A percentile compares a stretch with the other conserved stretches of the same genome.
phyloP scores from a whole-genome alignment of 1,284 basidiomycete species.

The Pascua sp. region DNA sequence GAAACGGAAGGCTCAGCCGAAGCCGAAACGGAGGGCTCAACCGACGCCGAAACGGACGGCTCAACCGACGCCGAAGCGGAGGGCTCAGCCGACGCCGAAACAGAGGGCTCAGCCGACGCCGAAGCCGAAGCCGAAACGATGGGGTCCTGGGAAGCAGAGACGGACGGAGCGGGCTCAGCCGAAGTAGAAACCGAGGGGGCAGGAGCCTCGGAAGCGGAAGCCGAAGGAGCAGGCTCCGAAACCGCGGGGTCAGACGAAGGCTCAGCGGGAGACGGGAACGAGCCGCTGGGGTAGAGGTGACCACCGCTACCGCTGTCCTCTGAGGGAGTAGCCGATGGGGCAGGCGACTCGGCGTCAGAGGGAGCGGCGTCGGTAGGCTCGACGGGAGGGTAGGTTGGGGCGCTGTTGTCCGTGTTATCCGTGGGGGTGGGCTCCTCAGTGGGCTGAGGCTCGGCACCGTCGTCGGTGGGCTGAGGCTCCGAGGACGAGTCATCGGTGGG shows the following conservation, averaged over 20 bases:
- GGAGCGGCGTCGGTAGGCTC: slow-evolving; percentile 2
- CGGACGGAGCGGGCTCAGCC: neutral
- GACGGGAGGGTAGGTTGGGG: neutral
- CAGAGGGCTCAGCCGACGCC: slow-evolving; percentile 4
- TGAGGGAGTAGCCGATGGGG: neutral
- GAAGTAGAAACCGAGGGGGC: neutral
- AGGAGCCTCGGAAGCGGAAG: neutral
- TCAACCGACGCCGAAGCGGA: neutral
- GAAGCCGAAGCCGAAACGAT: neutral
- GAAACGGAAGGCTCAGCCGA: slow-evolving; percentile 1
- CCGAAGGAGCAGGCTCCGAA: neutral
- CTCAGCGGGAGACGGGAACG: slow-evolving; percentile 5
- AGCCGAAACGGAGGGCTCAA: slow-evolving; percentile 3
- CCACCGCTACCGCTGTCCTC: neutral
- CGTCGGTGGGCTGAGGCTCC: neutral
- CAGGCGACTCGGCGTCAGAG: neutral
- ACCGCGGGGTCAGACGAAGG: neutral
- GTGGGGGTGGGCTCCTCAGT: neutral
- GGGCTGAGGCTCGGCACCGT: neutral
- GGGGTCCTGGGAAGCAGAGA: slow-evolving; percentile 3
- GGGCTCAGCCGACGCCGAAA: slow-evolving; percentile 2
- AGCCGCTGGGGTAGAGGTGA: slow-evolving; percentile 5
- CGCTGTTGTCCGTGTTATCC: neutral
- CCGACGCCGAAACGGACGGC: slow-evolving; percentile 3
- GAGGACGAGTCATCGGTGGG: slow-evolving; percentile 1